These are phyloP conservation scores for Volvox reticuliferus DNA, from an alignment of 139 green algal species.

Conservation along the genomic window DNA sequence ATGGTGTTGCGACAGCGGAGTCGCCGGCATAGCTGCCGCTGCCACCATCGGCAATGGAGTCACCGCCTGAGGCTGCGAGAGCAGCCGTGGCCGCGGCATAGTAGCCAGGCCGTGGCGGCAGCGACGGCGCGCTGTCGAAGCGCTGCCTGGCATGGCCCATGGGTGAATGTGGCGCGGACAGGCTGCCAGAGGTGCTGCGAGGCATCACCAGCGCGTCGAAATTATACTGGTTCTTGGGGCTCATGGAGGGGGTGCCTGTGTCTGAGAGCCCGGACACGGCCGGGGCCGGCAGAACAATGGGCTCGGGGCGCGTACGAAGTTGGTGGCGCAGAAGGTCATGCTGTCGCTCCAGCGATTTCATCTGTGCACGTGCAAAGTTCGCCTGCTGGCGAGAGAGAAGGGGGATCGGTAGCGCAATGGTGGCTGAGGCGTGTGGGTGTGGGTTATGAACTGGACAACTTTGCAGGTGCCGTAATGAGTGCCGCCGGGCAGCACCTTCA, in stretches of 20 bases:
- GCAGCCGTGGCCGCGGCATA: not conserved
- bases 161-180: slow-evolving; percentile 13
- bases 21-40: not conserved
- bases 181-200: not conserved
- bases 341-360: slow-evolving; percentile 20
- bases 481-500: too few species aligned
- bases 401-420: not conserved
- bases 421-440: not conserved
- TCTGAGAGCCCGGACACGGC: not conserved
- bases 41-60: not conserved
- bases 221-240: not conserved
- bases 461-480: too few species aligned
- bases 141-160: not conserved
- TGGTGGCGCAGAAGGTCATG: slow-evolving; percentile 8
- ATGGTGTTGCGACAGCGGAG: not conserved
- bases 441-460: not conserved
- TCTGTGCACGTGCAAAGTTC: not conserved
- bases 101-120: slow-evolving; percentile 1
- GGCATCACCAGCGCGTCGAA: not conserved
- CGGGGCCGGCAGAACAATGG: not conserved
- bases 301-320: not conserved
- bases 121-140: not conserved
- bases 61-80: not conserved
- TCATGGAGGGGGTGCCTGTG: not conserved
- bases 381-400: not conserved